A percentile compares a stretch with the other conserved stretches of the same genome.
phyloP scores from a whole-genome alignment of 768 basidiomycete species.

The Termitomyces sp. region DNA sequence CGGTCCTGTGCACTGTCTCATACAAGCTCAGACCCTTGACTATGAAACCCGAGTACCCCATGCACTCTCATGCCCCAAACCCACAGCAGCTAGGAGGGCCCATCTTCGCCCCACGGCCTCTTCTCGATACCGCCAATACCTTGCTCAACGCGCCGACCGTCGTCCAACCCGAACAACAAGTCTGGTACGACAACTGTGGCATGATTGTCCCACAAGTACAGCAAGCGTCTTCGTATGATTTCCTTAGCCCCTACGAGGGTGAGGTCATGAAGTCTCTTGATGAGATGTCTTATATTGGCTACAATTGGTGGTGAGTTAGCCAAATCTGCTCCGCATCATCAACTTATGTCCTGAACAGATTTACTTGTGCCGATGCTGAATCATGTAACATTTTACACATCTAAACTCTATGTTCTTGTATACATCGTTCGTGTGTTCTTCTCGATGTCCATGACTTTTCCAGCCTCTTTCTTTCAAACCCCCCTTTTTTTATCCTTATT shows the following conservation, averaged over 20 bases:
- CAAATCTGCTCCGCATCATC: background rate
- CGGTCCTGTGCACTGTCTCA: constrained; percentile 15
- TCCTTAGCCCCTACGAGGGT: constrained; percentile 9
- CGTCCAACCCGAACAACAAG: background rate
- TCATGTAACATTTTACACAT: background rate
- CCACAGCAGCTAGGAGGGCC: background rate
- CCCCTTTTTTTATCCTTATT: constrained; percentile 6
- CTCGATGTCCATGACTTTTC: background rate
- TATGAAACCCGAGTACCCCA: constrained; percentile 7
- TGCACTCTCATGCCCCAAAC: background rate
- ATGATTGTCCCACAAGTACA: background rate
- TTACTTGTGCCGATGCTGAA: background rate
- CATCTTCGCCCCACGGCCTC: constrained; percentile 12
- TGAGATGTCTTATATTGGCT: constrained; percentile 3
- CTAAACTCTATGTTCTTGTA: background rate
- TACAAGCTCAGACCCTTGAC: constrained; percentile 14
- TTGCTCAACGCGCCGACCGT: constrained; percentile 7
- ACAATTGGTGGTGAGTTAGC: constrained; percentile 10
- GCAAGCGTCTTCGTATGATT: constrained; percentile 8
- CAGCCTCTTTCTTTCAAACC: background rate
- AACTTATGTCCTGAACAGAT: background rate
- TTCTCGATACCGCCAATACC: constrained; percentile 15
- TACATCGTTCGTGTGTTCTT: background rate
- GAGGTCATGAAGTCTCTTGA: constrained; percentile 6
- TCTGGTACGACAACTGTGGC: constrained; percentile 12